A percentile compares a stretch with the other conserved stretches of the same genome.
phyloP scores from a whole-genome alignment of 192 early-diverging fungal genomes.

The Gorgonomyces haynaldii region DNA sequence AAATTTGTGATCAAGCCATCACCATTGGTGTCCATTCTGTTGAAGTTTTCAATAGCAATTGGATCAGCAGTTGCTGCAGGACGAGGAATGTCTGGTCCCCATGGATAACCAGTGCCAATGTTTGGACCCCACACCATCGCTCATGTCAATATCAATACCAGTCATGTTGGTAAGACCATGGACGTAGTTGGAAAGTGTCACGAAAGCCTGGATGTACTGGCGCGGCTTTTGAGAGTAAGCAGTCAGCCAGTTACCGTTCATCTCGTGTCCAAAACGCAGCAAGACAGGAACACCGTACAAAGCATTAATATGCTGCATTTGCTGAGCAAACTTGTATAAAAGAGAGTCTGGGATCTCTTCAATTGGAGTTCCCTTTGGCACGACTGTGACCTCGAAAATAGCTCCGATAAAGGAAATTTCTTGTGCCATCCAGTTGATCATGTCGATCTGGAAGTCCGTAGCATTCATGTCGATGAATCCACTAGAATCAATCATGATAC shows the following conservation, averaged over 20 bases:
- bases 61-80: background rate
- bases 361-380: background rate
- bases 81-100: background rate
- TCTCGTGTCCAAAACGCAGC: slow-evolving; percentile 32
- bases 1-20: slow-evolving; percentile 11
- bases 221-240: slow-evolving; percentile 14
- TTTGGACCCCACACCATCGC: slow-evolving; percentile 40
- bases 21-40: slow-evolving; percentile 19
- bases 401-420: slow-evolving; percentile 13
- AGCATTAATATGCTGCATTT: slow-evolving; percentile 13
- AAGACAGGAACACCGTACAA: slow-evolving; percentile 25
- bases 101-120: slow-evolving; percentile 27
- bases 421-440: slow-evolving; percentile 24
- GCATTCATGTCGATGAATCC: too few species aligned
- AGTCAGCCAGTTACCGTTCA: slow-evolving; percentile 29
- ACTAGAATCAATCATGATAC: too few species aligned
- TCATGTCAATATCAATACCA: slow-evolving; percentile 10
- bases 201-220: slow-evolving; percentile 9
- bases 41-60: slow-evolving; percentile 7
- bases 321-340: slow-evolving; percentile 11
- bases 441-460: slow-evolving; percentile 1
- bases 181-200: slow-evolving; percentile 15
- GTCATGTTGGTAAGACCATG: slow-evolving; percentile 25
- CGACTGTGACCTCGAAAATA: slow-evolving; percentile 25
- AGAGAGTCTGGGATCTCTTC: slow-evolving; percentile 6